Conservation (phyloP, 2,329 filamentous ascomycete species). For the Capronia coronata region DNA sequence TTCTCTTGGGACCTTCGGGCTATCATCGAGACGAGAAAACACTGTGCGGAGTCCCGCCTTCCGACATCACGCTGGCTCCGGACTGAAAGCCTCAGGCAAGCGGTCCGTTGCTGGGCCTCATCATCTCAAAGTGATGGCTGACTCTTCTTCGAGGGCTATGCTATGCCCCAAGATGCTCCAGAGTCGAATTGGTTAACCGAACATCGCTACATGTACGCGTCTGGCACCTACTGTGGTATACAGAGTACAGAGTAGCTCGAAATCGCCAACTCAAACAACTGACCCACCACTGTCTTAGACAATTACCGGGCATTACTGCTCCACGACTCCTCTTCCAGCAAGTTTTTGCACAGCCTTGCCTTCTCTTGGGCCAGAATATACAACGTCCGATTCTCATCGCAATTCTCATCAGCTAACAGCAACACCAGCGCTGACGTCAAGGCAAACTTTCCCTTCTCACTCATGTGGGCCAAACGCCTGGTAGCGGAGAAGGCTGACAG, state of each 20-base stretch:
- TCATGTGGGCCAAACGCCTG: background rate
- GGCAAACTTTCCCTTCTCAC: background rate
- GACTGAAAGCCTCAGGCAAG: background rate
- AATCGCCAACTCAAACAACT: background rate
- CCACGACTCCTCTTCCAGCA: background rate
- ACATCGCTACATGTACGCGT: background rate
- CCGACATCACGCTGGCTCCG: too few species aligned
- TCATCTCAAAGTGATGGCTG: background rate
- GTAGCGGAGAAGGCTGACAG: background rate
- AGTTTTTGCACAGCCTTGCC: background rate
- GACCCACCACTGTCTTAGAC: background rate
- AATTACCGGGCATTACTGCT: background rate
- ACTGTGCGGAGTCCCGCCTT: background rate
- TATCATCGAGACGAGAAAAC: too few species aligned
- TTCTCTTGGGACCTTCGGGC: too few species aligned
- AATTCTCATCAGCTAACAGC: background rate
- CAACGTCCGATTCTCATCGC: background rate
- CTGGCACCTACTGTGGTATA: background rate
- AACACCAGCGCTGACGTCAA: background rate
- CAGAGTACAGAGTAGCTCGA: background rate
- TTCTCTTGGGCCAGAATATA: background rate
- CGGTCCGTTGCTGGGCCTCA: background rate
- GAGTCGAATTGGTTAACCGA: background rate
- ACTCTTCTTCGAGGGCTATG: background rate
- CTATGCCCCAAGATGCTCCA: background rate